Evolutionary conservation across 2,329 filamentous ascomycete genomes (phyloP).

Genomic region (Sporothrix pseudoabietina): DNA sequence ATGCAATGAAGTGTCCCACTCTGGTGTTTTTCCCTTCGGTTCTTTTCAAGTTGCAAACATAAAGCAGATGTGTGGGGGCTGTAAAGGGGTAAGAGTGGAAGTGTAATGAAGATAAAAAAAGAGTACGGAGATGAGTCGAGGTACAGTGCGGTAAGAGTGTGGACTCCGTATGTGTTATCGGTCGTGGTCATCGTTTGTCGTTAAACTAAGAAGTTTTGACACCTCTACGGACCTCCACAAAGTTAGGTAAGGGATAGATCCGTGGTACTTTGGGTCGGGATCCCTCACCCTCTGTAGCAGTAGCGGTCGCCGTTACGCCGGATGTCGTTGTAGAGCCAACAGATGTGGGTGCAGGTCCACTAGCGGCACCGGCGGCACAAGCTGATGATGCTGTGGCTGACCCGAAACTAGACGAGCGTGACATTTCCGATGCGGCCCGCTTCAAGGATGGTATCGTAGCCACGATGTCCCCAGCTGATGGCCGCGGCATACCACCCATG

Average conservation of each 20-base stretch:
- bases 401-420: conserved; percentile 52
- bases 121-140: background rate
- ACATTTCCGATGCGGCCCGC: conserved; percentile 56
- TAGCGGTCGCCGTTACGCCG: conserved; percentile 30
- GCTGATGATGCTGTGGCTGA: conserved; percentile 38
- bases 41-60: conserved; percentile 3
- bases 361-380: conserved; percentile 32
- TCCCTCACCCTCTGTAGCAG: conserved; percentile 36
- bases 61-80: background rate
- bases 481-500: conserved; percentile 36
- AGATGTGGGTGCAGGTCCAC: conserved; percentile 17
- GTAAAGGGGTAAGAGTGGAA: background rate
- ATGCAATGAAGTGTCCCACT: background rate
- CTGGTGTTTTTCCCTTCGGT: background rate
- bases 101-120: background rate
- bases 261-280: conserved; percentile 43
- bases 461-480: conserved; percentile 53
- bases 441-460: conserved; percentile 50
- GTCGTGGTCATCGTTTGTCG: background rate
- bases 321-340: conserved; percentile 35
- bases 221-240: conserved; percentile 46
- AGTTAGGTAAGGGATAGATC: conserved; percentile 44
- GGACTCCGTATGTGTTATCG: no score
- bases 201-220: conserved; percentile 30
- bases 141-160: background rate